Evolutionary conservation across 352 stramenopile genomes (phyloP).

Genomic region (Saprolegnia diclina): DNA sequence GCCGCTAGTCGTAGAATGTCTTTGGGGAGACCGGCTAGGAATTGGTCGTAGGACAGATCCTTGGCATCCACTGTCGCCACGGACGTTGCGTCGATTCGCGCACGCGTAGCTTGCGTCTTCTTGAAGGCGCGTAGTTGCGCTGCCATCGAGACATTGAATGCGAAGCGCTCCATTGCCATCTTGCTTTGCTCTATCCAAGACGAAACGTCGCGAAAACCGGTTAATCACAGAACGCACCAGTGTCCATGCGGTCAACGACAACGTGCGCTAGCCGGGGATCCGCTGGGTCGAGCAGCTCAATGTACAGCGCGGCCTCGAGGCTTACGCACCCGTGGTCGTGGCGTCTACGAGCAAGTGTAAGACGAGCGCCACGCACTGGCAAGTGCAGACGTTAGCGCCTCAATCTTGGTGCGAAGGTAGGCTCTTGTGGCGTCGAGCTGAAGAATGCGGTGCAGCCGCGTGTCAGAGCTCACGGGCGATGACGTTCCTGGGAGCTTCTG

Average conservation of each 20-base stretch:
- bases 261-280: background rate
- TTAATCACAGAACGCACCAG: background rate
- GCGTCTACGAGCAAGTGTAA: background rate
- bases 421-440: background rate
- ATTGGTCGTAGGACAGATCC: background rate
- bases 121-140: background rate
- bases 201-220: no score
- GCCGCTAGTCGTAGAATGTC: background rate
- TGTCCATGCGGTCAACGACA: background rate
- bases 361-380: background rate
- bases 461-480: background rate
- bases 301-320: background rate
- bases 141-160: background rate
- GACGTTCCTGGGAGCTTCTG: background rate
- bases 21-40: constrained; percentile 7
- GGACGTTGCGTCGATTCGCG: background rate
- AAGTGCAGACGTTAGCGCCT: background rate
- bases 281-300: background rate
- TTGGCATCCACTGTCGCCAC: background rate
- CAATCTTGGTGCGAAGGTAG: constrained; percentile 4
- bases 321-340: background rate
- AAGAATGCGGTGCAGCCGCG: constrained; percentile 16
- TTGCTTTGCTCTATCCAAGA: constrained; percentile 1
- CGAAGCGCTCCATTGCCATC: background rate
- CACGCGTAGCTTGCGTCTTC: background rate